Base-by-base conservation (phyloP, 2,329 filamentous ascomycete genomes). In the Trichoderma asperellum region DNA sequence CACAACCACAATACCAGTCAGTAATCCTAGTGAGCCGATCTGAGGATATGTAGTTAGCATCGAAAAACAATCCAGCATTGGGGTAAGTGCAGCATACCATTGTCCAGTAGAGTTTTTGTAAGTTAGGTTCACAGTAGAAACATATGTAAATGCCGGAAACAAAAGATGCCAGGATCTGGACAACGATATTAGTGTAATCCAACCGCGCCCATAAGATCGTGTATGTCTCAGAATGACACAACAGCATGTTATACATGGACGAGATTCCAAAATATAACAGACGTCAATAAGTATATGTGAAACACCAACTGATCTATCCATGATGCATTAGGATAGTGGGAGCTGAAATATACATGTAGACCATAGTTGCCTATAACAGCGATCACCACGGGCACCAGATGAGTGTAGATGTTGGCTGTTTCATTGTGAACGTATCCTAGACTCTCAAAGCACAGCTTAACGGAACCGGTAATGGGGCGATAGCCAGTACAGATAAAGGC, bases 401-500 rank as follows among this genome's bases (percentile, higher is more conserved):
- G 77, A n/a, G 76, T 74, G 71, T 74, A 77, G 64, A 79, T 79
- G 69, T 79, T 79, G 72, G 75, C 71, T 12, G 75, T 75, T 70
- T 79, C 75, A 70, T 79, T 79, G 72, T 79, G 77, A n/a, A 78
- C 72, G 73, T 82, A 81, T 5, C 73, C 68, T 76, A 78, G 80
- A 71, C 82, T 84, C 18, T 72, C 66, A 64, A 84, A 73, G 70
- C 78, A 85, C 8, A 69, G 72, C 2, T 58, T 64, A 16, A 73
- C 73, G 0, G 82, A 84, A 55, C 77, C 72, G 10, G 79, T 80
- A 14, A 79, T 77, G 10, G 80, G 81, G 16, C 83, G 81, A 71
- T 85, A 85, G 27, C 81, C 82, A 7, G 76, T 74, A 32, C 75
- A 74, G 65, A 84, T 81, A 71, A 78, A 81, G 10, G 75, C 72